Percentiles rank a stretch among this genome's conserved stretches.
phyloP scores from a whole-genome alignment of 345 rosid genomes.

The Anacardium occidentale region DNA sequence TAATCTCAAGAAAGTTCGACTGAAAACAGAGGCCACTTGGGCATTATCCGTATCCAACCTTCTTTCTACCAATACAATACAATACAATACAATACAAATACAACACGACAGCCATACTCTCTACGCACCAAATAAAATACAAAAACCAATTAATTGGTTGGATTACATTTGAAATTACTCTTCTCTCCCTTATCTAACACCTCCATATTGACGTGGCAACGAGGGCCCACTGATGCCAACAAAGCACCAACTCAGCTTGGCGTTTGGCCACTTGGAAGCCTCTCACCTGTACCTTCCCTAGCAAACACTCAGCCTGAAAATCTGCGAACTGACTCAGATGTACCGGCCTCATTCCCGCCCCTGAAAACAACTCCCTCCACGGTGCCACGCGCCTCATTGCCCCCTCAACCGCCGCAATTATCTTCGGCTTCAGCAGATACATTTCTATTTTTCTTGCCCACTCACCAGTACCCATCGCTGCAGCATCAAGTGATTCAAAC shows the following conservation, averaged over 20 bases:
- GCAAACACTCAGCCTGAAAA: constrained; percentile 70
- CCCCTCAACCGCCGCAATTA: constrained; percentile 54
- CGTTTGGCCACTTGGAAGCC: constrained; percentile 94
- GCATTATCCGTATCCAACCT: background rate
- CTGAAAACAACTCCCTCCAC: constrained; percentile 71
- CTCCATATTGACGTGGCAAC: constrained; percentile 94
- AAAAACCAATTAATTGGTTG: background rate
- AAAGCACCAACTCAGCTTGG: constrained; percentile 82
- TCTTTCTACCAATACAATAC: background rate
- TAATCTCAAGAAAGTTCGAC: background rate
- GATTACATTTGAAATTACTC: background rate
- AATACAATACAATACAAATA: too few relatives aligned
- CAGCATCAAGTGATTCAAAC: constrained; percentile 82
- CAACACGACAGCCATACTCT: too few relatives aligned
- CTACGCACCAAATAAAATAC: too few relatives aligned
- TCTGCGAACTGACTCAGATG: constrained; percentile 84
- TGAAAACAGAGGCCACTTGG: background rate
- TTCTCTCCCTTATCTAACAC: constrained; percentile 26
- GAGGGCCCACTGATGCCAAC: constrained; percentile 78
- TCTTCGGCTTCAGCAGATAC: constrained; percentile 57
- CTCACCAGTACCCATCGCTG: constrained; percentile 52
- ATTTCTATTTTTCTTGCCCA: constrained; percentile 70
- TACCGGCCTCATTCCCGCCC: constrained; percentile 79
- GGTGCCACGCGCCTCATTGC: constrained; percentile 45
- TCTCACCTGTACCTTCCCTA: constrained; percentile 66